Percentiles rank a stretch among this genome's conserved stretches.
These are phyloP conservation scores for Colletotrichum filicis DNA, from an alignment of 2,329 filamentous ascomycete genomes.

Conservation along the genomic window DNA sequence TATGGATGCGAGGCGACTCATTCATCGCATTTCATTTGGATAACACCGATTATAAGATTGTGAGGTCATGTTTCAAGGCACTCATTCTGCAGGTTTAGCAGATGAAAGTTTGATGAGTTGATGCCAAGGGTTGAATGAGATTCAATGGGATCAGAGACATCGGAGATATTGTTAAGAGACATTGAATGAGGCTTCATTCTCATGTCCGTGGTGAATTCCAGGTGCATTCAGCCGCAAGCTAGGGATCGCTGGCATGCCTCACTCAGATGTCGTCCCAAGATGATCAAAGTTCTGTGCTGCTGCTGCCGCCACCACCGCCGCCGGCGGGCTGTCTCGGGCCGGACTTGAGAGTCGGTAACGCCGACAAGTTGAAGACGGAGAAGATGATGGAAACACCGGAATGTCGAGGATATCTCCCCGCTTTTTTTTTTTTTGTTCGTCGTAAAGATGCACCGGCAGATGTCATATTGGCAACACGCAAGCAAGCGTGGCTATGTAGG, in stretches of 20 bases:
- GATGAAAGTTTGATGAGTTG: background rate
- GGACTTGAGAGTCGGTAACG: background rate
- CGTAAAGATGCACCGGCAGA: background rate
- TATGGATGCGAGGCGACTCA: background rate
- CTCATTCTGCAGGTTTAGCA: background rate
- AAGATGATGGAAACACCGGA: background rate
- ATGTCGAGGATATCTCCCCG: background rate
- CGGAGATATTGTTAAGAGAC: background rate
- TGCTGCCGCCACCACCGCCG: too few species aligned
- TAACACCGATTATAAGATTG: background rate
- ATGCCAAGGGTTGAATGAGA: background rate
- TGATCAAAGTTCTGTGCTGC: background rate
- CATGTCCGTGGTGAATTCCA: conserved; percentile 13
- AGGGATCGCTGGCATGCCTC: conserved; percentile 21
- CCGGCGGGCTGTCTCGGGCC: background rate
- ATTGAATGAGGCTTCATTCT: background rate
- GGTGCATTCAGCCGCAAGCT: conserved; percentile 30
- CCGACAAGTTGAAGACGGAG: background rate
- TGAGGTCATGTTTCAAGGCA: background rate
- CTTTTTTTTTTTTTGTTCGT: background rate
- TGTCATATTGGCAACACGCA: conserved; percentile 26
- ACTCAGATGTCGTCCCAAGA: conserved; percentile 15
- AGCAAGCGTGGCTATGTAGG: conserved; percentile 30
- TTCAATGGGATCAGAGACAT: background rate
- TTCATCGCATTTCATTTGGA: background rate